Evolutionary conservation across 1,284 basidiomycete genomes (phyloP).

Genomic region (Trichosporon sp.): DNA sequence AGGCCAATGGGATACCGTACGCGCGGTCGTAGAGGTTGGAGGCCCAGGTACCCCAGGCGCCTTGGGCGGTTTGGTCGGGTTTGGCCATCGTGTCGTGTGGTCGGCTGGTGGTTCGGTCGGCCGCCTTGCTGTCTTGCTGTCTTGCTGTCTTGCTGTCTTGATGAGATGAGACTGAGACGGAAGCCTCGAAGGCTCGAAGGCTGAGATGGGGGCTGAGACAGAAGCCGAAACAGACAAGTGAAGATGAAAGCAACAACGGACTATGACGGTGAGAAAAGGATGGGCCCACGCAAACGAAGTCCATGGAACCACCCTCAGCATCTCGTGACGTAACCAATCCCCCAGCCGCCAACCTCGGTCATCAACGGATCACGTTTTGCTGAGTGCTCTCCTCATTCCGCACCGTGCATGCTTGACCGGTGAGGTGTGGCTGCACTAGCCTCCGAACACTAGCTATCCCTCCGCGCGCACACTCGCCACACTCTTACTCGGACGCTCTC

Average conservation of each 20-base stretch:
- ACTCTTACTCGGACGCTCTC: too few species aligned
- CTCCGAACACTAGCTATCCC: too few species aligned
- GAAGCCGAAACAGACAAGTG: too few species aligned
- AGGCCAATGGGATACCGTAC: background rate
- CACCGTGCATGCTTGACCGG: too few species aligned
- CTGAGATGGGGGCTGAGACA: background rate
- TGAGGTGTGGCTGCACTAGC: too few species aligned
- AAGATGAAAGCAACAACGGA: too few species aligned
- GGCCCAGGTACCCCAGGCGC: background rate
- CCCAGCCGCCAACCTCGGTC: background rate
- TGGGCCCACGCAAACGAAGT: background rate
- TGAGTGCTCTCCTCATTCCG: too few species aligned
- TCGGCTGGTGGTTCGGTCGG: background rate
- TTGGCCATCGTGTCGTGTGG: background rate
- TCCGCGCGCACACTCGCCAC: too few species aligned
- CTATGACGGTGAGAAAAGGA: too few species aligned
- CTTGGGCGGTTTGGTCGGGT: background rate
- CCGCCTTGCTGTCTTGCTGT: too few species aligned
- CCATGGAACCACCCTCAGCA: background rate
- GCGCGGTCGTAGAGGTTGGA: conserved; percentile 5
- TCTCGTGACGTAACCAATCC: background rate
- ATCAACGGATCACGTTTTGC: background rate
- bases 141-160: background rate
- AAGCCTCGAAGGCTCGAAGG: background rate
- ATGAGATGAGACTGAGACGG: too few species aligned